Percentiles rank a stretch among this genome's conserved stretches.
Conservation (phyloP, 1,139 yeast genomes). For the Scheffersomyces stambukii region DNA sequence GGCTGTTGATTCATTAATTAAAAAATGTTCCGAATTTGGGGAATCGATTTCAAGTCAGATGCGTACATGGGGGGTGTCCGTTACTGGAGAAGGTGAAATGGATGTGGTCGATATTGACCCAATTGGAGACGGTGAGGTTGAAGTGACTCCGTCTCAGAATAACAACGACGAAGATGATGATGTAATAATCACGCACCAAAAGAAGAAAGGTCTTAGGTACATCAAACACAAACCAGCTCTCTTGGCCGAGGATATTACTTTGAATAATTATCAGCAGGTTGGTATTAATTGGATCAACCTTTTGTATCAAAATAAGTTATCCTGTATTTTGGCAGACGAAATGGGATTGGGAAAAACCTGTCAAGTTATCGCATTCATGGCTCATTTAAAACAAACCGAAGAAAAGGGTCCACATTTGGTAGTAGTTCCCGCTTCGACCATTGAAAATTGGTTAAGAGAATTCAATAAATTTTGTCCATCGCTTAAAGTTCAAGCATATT, state of each 20-base stretch:
- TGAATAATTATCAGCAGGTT: constrained; percentile 89
- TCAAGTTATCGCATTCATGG: constrained; percentile 91
- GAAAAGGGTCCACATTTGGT: constrained; percentile 93
- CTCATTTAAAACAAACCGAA: constrained; percentile 79
- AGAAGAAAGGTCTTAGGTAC: constrained; percentile 36
- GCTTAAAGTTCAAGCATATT: constrained; percentile 82
- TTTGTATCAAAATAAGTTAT: constrained; percentile 69
- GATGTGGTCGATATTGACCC: constrained; percentile 44
- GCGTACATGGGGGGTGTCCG: constrained; percentile 79
- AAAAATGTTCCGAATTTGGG: constrained; percentile 79
- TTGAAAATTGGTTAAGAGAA: constrained; percentile 97
- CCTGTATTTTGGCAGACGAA: constrained; percentile 96
- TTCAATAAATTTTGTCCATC: constrained; percentile 84
- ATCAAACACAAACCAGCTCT: constrained; percentile 69
- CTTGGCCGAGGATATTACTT: constrained; percentile 56
- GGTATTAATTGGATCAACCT: constrained; percentile 92
- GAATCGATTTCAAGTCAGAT: constrained; percentile 66
- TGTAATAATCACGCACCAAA: constrained; percentile 20
- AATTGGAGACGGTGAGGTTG: constrained; percentile 28
- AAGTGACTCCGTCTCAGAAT: constrained; percentile 4
- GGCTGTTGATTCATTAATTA: constrained; percentile 88
- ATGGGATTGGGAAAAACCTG: constrained; percentile 98
- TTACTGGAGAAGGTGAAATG: constrained; percentile 59
- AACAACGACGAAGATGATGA: constrained; percentile 22
- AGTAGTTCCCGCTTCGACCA: constrained; percentile 93